Evolutionary conservation across 108 stramenopile genomes (phyloP), one percentile per base, ranked within the genome.

Genomic region (Pseudonitzschia multiseries): DNA sequence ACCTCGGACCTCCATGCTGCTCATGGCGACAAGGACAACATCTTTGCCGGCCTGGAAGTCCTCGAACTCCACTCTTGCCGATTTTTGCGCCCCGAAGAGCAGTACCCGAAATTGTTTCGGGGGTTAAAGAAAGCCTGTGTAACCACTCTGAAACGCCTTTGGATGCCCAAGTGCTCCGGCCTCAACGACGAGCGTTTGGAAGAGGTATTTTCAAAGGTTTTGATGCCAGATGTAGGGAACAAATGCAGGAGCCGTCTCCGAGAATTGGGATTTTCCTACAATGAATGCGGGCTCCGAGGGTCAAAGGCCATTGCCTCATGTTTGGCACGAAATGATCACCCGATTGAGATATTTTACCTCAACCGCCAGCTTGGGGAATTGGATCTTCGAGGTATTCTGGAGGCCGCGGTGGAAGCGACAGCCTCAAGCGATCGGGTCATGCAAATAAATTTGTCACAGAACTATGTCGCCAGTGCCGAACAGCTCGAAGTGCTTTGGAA

Each of bases 241-340:
- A 9, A 8, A 22, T 40, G 22, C 61, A 62, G 18, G 10, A 31
- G 22, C 61, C 12, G 10, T n/a, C 26, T 62, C 14, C 14, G n/a
- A 40, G 61, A 62, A 62, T n/a, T 62, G 32, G 61, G 61, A n/a
- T 62, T 62, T 62, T 62, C 61, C 10, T 62, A 62, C 36, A 62
- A 62, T 20, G 61, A 33, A 62, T 62, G 61, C 36, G 61, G 61
- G 0, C 29, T 9, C 3, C 0, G 29, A 14, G 61, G 61, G n/a
- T 62, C 61, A 9, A 62, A 2, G 0, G 61, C 61, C 0, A 13
- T 62, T 31, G 29, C 32, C n/a, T 40, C 32, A 15, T 40, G 12
- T 14, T 5, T 62, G 28, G 61, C 32, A 13, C 0, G 13, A 20
- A 9, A n/a, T 10, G 13, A 14, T 40, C 29, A 26, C 32, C 32